Evolutionary conservation across 768 basidiomycete species (phyloP).

Genomic region (Macrocybe gigantea): DNA sequence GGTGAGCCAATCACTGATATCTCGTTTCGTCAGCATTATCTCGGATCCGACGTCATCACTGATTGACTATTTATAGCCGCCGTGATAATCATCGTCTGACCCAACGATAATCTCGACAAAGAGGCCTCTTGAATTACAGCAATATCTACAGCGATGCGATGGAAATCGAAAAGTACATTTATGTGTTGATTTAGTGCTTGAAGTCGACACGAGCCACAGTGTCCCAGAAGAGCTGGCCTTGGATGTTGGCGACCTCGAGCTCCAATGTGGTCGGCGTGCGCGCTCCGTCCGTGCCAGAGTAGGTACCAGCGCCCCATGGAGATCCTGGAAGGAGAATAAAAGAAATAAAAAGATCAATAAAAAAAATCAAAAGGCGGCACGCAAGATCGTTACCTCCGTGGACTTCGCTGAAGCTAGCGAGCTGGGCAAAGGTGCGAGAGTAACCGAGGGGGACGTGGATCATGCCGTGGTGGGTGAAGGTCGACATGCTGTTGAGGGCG

Average conservation of each 20-base stretch:
- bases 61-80: no score
- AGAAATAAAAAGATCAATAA: conserved; percentile 1
- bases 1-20: no score
- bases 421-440: conserved; percentile 32
- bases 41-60: no score
- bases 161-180: no score
- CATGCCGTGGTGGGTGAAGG: conserved; percentile 69
- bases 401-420: conserved; percentile 41
- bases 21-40: no score
- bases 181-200: neutral
- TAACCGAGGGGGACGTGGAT: conserved; percentile 73
- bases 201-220: conserved; percentile 36
- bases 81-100: no score
- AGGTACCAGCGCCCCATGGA: conserved; percentile 78
- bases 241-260: conserved; percentile 48
- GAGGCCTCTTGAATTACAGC: no score
- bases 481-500: conserved; percentile 42
- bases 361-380: neutral
- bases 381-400: conserved; percentile 47
- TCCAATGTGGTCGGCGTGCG: conserved; percentile 58
- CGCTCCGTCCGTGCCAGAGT: conserved; percentile 46
- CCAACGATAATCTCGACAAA: no score
- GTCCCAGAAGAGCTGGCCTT: conserved; percentile 53
- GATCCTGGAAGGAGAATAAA: conserved; percentile 38
- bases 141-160: no score